Evolutionary conservation across 768 basidiomycete genomes (phyloP).

Genomic region (Tephrocybe sp.): DNA sequence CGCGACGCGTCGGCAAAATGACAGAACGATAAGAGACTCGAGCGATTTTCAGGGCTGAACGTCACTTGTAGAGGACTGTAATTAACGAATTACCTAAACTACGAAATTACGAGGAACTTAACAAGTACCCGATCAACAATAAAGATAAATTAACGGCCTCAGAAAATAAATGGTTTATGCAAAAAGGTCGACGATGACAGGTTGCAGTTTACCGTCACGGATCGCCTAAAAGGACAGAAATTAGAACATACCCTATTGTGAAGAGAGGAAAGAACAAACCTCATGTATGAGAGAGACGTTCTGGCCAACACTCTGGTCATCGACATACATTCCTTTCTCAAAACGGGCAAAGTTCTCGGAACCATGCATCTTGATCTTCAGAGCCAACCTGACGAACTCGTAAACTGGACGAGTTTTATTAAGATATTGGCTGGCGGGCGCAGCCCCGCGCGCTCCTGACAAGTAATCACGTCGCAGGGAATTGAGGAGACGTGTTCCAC

Average conservation of each 20-base stretch:
- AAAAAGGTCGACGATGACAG: slow-evolving; percentile 42
- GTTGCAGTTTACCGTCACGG: slow-evolving; percentile 52
- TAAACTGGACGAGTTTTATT: slow-evolving; percentile 73
- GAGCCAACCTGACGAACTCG: slow-evolving; percentile 67
- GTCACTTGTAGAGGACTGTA: too few relatives aligned
- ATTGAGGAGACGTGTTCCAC: slow-evolving; percentile 46
- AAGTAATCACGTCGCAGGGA: slow-evolving; percentile 56
- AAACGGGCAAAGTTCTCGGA: slow-evolving; percentile 66
- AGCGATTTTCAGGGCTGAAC: too few relatives aligned
- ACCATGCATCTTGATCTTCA: slow-evolving; percentile 84
- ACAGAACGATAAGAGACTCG: too few relatives aligned
- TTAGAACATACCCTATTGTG: neutral
- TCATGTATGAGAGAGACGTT: slow-evolving; percentile 78
- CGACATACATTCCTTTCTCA: slow-evolving; percentile 62
- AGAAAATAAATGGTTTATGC: neutral
- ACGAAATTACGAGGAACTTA: too few relatives aligned
- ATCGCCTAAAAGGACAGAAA: slow-evolving; percentile 36
- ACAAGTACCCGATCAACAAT: too few relatives aligned
- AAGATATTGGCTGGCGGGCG: slow-evolving; percentile 69
- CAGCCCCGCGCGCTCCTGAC: slow-evolving; percentile 53
- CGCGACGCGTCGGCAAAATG: too few relatives aligned
- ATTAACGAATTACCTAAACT: too few relatives aligned
- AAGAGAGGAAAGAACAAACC: slow-evolving; percentile 37
- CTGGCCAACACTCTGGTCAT: slow-evolving; percentile 69
- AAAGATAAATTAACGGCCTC: neutral